Evolutionary conservation across 768 basidiomycete genomes (phyloP).

Genomic region (Boletus vinaceobasis): DNA sequence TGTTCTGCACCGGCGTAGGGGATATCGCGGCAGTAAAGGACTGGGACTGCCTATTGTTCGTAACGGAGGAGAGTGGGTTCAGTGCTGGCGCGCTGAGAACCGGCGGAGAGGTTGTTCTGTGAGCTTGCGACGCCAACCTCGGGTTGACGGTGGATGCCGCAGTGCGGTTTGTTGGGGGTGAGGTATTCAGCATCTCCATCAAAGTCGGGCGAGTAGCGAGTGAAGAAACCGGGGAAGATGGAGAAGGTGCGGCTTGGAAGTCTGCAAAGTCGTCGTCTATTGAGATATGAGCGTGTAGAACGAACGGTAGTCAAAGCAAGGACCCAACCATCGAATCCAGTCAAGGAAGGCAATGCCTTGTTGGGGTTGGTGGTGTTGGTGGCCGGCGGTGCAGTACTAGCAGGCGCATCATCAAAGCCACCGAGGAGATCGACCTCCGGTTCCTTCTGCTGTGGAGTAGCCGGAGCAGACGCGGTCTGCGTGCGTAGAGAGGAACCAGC

Average conservation of each 20-base stretch:
- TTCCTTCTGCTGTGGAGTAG: conserved; percentile 40
- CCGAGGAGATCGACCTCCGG: conserved; percentile 73
- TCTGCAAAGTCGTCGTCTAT: conserved; percentile 83
- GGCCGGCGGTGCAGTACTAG: conserved; percentile 19
- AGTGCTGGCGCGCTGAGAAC: conserved; percentile 17
- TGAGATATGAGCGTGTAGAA: conserved; percentile 8
- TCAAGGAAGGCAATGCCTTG: conserved; percentile 30
- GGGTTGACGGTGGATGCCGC: conserved; percentile 10
- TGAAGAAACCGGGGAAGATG: conserved; percentile 32
- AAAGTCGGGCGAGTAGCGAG: conserved; percentile 38
- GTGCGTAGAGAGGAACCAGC: conserved; percentile 40
- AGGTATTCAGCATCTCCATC: conserved; percentile 46
- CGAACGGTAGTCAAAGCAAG: neutral
- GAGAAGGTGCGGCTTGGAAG: conserved; percentile 71
- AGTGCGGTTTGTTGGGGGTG: conserved; percentile 23
- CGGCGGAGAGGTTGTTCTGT: conserved; percentile 22
- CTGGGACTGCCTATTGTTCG: conserved; percentile 23
- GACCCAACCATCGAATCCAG: conserved; percentile 28
- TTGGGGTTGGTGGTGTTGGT: conserved; percentile 19
- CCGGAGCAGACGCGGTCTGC: conserved; percentile 26
- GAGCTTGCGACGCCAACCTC: conserved; percentile 8
- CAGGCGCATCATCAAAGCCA: conserved; percentile 61
- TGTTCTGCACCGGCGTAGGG: conserved; percentile 17
- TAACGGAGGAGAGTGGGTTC: conserved; percentile 26
- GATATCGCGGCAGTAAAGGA: conserved; percentile 18